Percentiles rank a stretch among this genome's conserved stretches.
Evolutionary conservation across 1,139 yeast species (phyloP).

Genomic region (Chernovozyma aurita): DNA sequence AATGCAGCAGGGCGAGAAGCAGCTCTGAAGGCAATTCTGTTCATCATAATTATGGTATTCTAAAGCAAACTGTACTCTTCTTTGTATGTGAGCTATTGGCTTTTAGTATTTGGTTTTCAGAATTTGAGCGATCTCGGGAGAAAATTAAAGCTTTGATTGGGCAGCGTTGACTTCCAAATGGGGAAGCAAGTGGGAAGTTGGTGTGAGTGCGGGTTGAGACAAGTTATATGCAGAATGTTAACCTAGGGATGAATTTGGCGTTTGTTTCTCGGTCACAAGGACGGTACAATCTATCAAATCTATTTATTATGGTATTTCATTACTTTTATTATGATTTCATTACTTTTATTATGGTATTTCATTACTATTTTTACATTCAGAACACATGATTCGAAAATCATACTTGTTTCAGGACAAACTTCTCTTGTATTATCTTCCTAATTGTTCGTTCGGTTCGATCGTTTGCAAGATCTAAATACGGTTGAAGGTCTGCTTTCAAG

Average conservation of each 20-base stretch:
- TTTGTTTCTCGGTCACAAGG: too few species aligned
- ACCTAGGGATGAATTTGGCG: too few species aligned
- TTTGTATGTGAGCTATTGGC: background rate
- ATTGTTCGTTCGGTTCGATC: conserved; percentile 26
- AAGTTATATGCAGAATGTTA: too few species aligned
- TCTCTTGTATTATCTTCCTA: conserved; percentile 21
- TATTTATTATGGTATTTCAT: too few species aligned
- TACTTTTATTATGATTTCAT: too few species aligned
- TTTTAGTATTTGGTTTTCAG: conserved; percentile 2
- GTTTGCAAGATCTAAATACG: conserved; percentile 25
- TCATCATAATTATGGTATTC: conserved; percentile 37
- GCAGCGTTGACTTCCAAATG: conserved; percentile 29
- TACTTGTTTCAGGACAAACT: too few species aligned
- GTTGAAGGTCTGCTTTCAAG: conserved; percentile 26
- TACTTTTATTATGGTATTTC: too few species aligned
- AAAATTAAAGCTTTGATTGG: conserved; percentile 35
- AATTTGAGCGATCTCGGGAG: conserved; percentile 13
- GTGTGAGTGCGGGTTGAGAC: background rate
- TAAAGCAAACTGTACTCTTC: conserved; percentile 4
- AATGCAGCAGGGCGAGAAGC: conserved; percentile 33
- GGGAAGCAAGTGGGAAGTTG: conserved; percentile 16
- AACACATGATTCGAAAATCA: too few species aligned
- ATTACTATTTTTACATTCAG: too few species aligned
- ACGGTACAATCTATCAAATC: too few species aligned
- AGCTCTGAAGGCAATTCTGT: conserved; percentile 46